phyloP scores from a whole-genome alignment of 2,329 filamentous ascomycete species.

The Ceratocystis destructans region DNA sequence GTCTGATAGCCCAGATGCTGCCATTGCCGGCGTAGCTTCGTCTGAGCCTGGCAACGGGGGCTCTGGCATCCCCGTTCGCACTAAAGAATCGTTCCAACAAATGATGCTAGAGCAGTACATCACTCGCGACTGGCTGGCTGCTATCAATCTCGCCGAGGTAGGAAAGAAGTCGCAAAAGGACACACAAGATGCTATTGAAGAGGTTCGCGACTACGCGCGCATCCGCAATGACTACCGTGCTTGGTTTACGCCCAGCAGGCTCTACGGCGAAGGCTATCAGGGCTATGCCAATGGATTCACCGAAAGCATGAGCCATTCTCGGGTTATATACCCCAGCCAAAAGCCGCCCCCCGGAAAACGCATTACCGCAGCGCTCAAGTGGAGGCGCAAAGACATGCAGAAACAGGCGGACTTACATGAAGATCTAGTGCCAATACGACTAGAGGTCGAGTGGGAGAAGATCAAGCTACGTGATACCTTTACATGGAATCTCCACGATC shows the following conservation, averaged over 20 bases:
- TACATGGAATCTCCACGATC: slow-evolving; percentile 95
- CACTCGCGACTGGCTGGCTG: slow-evolving; percentile 40
- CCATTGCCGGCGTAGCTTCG: slow-evolving; percentile 19
- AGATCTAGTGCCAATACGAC: slow-evolving; percentile 75
- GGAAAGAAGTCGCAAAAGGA: slow-evolving; percentile 42
- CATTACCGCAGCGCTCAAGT: slow-evolving; percentile 57
- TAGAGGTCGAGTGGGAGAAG: slow-evolving; percentile 93
- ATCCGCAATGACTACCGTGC: slow-evolving; percentile 42
- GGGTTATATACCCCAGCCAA: slow-evolving; percentile 65
- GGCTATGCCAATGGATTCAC: slow-evolving; percentile 83
- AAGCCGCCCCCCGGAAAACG: slow-evolving; percentile 65
- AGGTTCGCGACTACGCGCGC: slow-evolving; percentile 55
- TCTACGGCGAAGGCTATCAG: slow-evolving; percentile 64
- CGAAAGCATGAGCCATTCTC: slow-evolving; percentile 51
- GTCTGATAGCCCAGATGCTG: slow-evolving; percentile 21
- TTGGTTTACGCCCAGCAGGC: slow-evolving; percentile 42
- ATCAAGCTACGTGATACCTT: slow-evolving; percentile 93
- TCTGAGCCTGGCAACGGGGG: slow-evolving; percentile 24
- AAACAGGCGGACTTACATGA: slow-evolving; percentile 83
- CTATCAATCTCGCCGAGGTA: slow-evolving; percentile 37
- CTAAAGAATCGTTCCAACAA: slow-evolving; percentile 42
- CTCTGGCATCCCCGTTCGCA: slow-evolving; percentile 31
- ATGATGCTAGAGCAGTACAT: slow-evolving; percentile 42
- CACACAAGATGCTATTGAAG: slow-evolving; percentile 49
- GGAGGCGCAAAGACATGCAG: slow-evolving; percentile 65